Conservation (phyloP, 768 basidiomycete genomes). For the Dioszegia aurantiaca region DNA sequence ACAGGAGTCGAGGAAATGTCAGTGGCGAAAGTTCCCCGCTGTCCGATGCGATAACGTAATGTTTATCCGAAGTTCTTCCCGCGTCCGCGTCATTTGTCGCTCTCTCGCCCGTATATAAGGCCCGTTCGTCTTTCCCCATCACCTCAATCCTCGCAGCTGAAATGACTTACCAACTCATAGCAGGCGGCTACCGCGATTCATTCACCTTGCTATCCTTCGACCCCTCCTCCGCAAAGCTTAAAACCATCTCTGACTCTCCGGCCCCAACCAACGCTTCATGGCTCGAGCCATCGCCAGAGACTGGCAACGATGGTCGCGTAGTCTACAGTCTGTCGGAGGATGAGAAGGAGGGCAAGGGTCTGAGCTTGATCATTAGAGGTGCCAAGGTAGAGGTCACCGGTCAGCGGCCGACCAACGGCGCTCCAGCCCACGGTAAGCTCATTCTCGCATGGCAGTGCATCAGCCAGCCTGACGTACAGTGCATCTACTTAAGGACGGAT, state of each 20-base stretch:
- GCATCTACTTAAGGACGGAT: slow-evolving; percentile 60
- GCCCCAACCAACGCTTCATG: slow-evolving; percentile 62
- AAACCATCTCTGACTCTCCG: slow-evolving; percentile 46
- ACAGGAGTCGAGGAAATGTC: no score
- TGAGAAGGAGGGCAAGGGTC: slow-evolving; percentile 60
- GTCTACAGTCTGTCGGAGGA: slow-evolving; percentile 68
- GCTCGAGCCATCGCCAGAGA: slow-evolving; percentile 57
- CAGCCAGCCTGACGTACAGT: slow-evolving; percentile 63
- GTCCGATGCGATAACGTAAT: background rate
- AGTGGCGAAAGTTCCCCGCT: no score
- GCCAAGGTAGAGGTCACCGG: slow-evolving; percentile 56
- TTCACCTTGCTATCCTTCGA: slow-evolving; percentile 68
- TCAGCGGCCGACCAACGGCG: slow-evolving; percentile 29
- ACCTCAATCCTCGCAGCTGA: no score
- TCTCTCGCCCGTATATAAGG: no score
- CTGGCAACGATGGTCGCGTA: slow-evolving; percentile 54
- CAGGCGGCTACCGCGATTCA: slow-evolving; percentile 56
- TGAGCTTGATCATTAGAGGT: slow-evolving; percentile 62
- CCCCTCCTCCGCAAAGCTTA: slow-evolving; percentile 56
- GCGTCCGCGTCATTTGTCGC: background rate
- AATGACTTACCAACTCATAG: slow-evolving; percentile 46
- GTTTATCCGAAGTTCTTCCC: background rate
- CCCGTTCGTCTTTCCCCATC: no score
- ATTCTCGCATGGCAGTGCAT: slow-evolving; percentile 26
- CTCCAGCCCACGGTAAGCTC: slow-evolving; percentile 41